A percentile compares a stretch with the other conserved stretches of the same genome.
Evolutionary conservation across 768 basidiomycete species (phyloP).

Genomic region (Amanita pseudoporphyria): DNA sequence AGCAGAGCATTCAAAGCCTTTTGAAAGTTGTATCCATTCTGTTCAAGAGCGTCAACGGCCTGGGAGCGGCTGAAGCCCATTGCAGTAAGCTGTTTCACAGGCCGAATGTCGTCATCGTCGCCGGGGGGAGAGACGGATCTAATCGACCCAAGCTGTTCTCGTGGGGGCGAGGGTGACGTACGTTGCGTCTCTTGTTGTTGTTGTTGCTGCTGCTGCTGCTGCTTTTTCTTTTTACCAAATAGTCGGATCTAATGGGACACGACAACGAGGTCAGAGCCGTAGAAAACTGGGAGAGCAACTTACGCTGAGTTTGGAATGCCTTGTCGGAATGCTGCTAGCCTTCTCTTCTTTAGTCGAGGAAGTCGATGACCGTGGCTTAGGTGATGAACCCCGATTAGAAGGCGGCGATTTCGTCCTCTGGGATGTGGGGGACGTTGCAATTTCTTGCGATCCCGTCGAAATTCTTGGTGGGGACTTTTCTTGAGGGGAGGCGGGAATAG

Average conservation of each 20-base stretch:
- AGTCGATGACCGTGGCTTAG: conserved; percentile 51
- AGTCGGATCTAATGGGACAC: conserved; percentile 49
- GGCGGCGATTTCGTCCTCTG: conserved; percentile 23
- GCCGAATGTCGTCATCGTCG: conserved; percentile 58
- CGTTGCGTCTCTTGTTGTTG: conserved; percentile 29
- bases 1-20: conserved; percentile 71
- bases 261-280: not conserved
- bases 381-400: conserved; percentile 44
- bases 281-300: conserved; percentile 21
- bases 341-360: conserved; percentile 58
- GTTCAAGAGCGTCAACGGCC: conserved; percentile 79
- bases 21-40: conserved; percentile 71
- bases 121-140: conserved; percentile 38
- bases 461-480: conserved; percentile 24
- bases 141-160: conserved; percentile 24
- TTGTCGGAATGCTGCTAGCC: conserved; percentile 41
- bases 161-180: conserved; percentile 30
- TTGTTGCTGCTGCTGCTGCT: conserved; percentile 28
- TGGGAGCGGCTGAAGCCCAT: conserved; percentile 90
- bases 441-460: not conserved
- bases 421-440: conserved; percentile 24
- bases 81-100: conserved; percentile 68
- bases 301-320: conserved; percentile 73
- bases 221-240: conserved; percentile 70
- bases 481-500: not conserved